Base-by-base conservation (phyloP, 164 flowering plant species). In the Magnolia kwangsiensis region DNA sequence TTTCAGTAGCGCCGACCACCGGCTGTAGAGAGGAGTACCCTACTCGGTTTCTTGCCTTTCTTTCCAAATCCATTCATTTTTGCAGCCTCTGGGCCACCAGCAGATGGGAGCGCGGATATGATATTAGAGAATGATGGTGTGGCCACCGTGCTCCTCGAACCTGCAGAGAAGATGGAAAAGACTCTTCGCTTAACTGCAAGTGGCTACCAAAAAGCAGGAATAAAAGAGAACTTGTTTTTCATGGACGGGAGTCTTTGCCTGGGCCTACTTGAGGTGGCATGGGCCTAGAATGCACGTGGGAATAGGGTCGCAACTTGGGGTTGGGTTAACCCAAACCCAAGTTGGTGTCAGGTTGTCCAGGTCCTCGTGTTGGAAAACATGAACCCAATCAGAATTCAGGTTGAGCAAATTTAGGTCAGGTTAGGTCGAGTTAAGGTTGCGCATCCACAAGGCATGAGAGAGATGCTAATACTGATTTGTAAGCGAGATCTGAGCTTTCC, bases 1-100 rank as follows among this genome's bases (percentile, higher is more conserved):
- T 71, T 72, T 88, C 80, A 96, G 82, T 96, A 94, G 67, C 98
- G 93, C 31, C 99, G 87, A 31, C 92, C 93, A 79, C 98, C 92
- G 18, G 97, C 76, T 23, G 97, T 96, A n/a, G 98, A 94, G 73
- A 96, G 61, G 23, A 96, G 94, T 50, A 96, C 90, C 61, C 91
- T 86, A 75, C 79, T 85, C 10, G 86, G 80, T 80, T 94, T 96
- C 86, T 92, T 94, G 37, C 97, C 98, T 76, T 90, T 96, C 89
- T 90, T 96, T 50, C 84, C 84, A 63, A 67, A 55, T 16, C 84
- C 94, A 77, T 81, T 84, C 71, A 71, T 68, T 78, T 88, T 89
- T 4, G 85, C 79, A 8, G 70, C 74, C 50, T 87, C 83, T 31
- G 61, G 61, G 49, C 20, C 79, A 49, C 83, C 90, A 16, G 66